Evolutionary conservation across 1,139 yeast genomes (phyloP), one percentile per base, ranked within the genome.

Genomic region (Yamadazyma membranifaciens): DNA sequence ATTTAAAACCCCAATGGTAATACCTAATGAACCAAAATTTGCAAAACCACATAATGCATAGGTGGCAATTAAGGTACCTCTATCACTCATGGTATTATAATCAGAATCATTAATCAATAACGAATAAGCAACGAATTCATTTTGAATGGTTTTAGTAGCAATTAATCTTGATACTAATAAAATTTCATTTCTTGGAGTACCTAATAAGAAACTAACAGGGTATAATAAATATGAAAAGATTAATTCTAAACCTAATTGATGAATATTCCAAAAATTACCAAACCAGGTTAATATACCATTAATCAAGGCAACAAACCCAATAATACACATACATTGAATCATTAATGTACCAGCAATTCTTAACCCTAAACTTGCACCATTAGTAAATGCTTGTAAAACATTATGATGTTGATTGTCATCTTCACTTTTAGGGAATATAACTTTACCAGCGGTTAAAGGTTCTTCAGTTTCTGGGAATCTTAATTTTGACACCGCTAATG

Each of bases 31-130:
- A 28, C 86, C 86, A 45, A 81, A 65, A 60, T 81, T 81, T 33
- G 84, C 76, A 57, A 80, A 81, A 1, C 86, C 85, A 67, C 85
- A 80, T 37, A 79, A 70, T 10, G 83, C 80, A 50, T 79, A 81
- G 25, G 86, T 80, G 24, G 84, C 82, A 56, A 81, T 67, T 59
- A 81, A 67, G 32, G 68, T 69, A 36, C 79, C 79, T 60, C 86
- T 73, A 42, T 67, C 62, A 31, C 81, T 69, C 69, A 81, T 61
- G 37, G 60, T 54, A 36, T 64, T 69, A 61, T 73, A 80, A 38
- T 78, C 80, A 28, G 72, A 65, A 11, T 66, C 59, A 36, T 55
- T 56, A 39, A 63, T 65, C 55, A 81, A 68, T 54, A 65, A 55
- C 35, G 62, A 52, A 62, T 74, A 81, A 37, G 82, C 86, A 39